These are phyloP conservation scores for Gnomoniopsis smithogilvyi DNA, from an alignment of 2,329 filamentous ascomycete genomes.

Conservation along the genomic window DNA sequence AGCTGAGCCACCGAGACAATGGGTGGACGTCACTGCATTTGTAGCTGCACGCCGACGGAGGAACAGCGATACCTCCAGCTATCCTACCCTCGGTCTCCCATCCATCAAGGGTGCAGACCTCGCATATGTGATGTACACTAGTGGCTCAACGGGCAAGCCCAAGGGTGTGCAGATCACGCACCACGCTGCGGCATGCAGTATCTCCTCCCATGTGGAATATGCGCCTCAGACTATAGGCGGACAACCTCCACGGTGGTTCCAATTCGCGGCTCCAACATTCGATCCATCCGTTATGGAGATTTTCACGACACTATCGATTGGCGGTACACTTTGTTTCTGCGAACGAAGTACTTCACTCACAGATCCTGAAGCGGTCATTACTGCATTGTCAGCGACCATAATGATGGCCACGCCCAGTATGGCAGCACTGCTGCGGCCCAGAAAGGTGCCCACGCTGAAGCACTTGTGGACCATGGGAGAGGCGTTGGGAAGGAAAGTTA, in stretches of 20 bases:
- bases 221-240: neutral
- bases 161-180: neutral
- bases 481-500: too few species aligned
- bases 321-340: slow-evolving; percentile 5
- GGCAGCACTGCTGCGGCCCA: slow-evolving; percentile 14
- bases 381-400: slow-evolving; percentile 29
- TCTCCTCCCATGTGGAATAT: neutral
- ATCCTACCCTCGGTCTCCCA: too few species aligned
- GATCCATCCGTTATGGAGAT: slow-evolving; percentile 11
- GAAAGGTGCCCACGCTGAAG: too few species aligned
- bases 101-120: neutral
- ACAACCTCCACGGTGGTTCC: slow-evolving; percentile 4
- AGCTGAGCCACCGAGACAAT: too few species aligned
- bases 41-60: too few species aligned
- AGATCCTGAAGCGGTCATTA: slow-evolving; percentile 19
- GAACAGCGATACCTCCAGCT: too few species aligned
- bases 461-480: too few species aligned
- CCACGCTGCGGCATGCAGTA: neutral
- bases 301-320: slow-evolving; percentile 9
- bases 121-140: neutral
- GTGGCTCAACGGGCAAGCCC: neutral
- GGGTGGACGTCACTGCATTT: too few species aligned
- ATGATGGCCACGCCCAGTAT: slow-evolving; percentile 37
- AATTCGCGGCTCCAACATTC: slow-evolving; percentile 16
- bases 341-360: slow-evolving; percentile 6